These are phyloP conservation scores for Bacidia rubella DNA, from an alignment of 495 filamentous ascomycete species.

Conservation along the genomic window DNA sequence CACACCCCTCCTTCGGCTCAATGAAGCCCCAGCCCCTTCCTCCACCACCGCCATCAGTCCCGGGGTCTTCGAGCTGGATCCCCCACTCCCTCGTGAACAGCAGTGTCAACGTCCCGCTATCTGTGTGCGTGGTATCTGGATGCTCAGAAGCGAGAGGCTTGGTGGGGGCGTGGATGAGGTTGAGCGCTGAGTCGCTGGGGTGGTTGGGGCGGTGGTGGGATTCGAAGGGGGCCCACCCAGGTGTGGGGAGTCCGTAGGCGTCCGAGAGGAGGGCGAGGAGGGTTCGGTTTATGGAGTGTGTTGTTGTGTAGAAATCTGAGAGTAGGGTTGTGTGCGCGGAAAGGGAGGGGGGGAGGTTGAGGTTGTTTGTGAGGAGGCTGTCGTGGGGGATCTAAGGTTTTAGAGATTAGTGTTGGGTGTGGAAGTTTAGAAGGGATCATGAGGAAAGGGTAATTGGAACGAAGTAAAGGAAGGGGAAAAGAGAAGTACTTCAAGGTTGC, in stretches of 20 bases:
- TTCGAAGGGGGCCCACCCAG: conserved; percentile 30
- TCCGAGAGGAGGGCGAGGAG: conserved; percentile 37
- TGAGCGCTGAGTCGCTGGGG: conserved; percentile 35
- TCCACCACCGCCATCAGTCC: no score
- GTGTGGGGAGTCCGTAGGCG: conserved; percentile 27
- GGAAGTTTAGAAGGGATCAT: background rate
- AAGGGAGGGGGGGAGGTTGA: conserved; percentile 1
- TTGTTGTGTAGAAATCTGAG: background rate
- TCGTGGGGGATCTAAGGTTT: background rate
- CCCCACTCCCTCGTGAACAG: conserved; percentile 18
- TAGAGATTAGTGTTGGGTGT: background rate
- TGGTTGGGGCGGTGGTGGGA: conserved; percentile 38
- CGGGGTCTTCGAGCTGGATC: conserved; percentile 8
- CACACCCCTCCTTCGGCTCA: conserved; percentile 33
- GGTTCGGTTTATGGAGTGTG: conserved; percentile 28
- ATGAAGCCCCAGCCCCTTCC: conserved; percentile 42
- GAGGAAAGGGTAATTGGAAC: background rate
- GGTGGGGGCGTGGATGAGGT: conserved; percentile 23
- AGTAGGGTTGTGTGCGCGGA: background rate
- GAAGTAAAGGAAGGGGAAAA: background rate
- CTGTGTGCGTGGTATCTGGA: conserved; percentile 39
- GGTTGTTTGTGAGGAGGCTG: background rate
- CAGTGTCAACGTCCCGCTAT: conserved; percentile 41
- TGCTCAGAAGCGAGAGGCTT: conserved; percentile 30
- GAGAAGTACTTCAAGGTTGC: background rate